phyloP scores from a whole-genome alignment of 129 eudicot genomes.

The Flaveria bidentis region DNA sequence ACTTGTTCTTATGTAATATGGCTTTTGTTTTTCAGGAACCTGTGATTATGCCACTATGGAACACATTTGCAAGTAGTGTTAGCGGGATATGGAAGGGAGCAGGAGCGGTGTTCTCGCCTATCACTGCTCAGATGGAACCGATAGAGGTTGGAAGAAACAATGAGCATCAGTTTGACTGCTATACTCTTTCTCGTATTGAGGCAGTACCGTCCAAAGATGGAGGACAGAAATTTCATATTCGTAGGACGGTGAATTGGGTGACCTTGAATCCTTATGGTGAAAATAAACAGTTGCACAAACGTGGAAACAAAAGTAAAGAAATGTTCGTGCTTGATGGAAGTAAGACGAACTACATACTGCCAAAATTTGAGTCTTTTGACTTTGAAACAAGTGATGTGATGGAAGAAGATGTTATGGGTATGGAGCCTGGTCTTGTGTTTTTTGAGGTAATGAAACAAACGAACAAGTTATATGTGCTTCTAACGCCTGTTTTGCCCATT shows the following conservation, averaged over 20 bases:
- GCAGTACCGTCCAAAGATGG: conserved; percentile 51
- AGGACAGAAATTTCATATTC: conserved; percentile 50
- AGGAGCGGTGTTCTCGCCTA: conserved; percentile 97
- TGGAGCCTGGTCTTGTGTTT: conserved; percentile 97
- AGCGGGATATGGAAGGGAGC: conserved; percentile 99
- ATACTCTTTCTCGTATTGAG: conserved; percentile 75
- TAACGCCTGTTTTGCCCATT: conserved; percentile 2
- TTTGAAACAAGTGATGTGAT: conserved; percentile 75
- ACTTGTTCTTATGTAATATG: background rate
- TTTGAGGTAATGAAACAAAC: conserved; percentile 63
- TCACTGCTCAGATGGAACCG: conserved; percentile 97
- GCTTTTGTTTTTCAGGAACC: conserved; percentile 72
- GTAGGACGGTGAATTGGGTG: conserved; percentile 78
- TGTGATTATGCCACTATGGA: conserved; percentile 85
- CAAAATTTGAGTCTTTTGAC: conserved; percentile 82
- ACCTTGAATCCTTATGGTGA: conserved; percentile 92
- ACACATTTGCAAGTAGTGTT: conserved; percentile 85
- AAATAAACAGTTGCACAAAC: conserved; percentile 38
- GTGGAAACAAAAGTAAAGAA: conserved; percentile 38
- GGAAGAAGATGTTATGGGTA: conserved; percentile 95
- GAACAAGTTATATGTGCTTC: conserved; percentile 6
- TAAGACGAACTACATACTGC: conserved; percentile 39
- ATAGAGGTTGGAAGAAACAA: conserved; percentile 73
- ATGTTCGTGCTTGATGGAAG: conserved; percentile 35
- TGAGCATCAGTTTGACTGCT: conserved; percentile 85